Base-by-base conservation (phyloP, 2,329 filamentous ascomycete species). In the Colletotrichum tamarilloi region DNA sequence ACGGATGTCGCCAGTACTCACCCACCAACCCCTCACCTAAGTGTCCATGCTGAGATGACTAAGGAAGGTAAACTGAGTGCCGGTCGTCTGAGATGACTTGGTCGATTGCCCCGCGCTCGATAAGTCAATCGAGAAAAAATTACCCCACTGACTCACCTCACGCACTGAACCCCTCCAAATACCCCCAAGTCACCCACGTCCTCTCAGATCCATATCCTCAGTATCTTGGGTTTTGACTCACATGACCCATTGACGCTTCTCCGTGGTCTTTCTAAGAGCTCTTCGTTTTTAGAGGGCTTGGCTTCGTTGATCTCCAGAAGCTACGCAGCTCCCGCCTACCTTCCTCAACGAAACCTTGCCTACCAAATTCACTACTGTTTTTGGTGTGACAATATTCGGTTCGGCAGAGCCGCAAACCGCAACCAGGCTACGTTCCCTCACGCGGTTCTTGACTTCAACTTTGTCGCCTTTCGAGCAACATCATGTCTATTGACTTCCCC, bases 401-500 rank as follows among this genome's bases (percentile, higher is more conserved):
- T 66, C 35, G 49, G 32, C 56, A 11, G 32, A 58, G 49, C 14
- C 46, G 42, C 32, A 30, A 26, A 57, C 35, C 26, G 16, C 32
- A 57, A 62, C 8, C 11, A 16, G 16, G 42, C 19, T 22, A 56
- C 53, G 14, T 24, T 12, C 24, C 16, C 55, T n/a, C 24, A n/a
- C 24, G 55, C 53, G 30, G 16, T 30, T 7, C 22, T 46, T 55
- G 59, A 53, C 19, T 24, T 35, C 14, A 24, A 68, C 42, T 38
- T 12, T 49, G 9, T 28, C 38, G 32, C 14, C 3, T 24, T 26
- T 49, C 46, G 24, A 14, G 24, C 22, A 28, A 22, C 56, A 82
- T 75, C 77, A 95, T 95, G 93, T 94, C 93, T 80, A 96, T 98
- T 86, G 91, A 96, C 85, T 98, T 98, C 83, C 93, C 96, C 70